Evolutionary conservation across 352 stramenopile species (phyloP).

Genomic region (Pythium rishiriense): DNA sequence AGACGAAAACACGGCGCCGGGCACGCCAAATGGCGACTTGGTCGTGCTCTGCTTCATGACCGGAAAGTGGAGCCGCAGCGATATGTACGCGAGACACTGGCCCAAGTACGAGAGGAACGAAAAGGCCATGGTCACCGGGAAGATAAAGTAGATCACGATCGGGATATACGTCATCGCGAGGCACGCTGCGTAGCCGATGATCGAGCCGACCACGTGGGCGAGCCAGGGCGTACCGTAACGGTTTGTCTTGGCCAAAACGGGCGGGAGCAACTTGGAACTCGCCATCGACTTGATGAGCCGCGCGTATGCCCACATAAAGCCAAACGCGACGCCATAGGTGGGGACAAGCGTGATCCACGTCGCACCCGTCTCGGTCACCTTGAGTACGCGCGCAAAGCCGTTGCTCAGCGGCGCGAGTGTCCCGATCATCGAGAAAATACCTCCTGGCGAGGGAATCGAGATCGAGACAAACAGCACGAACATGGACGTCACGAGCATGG

Average conservation of each 20-base stretch:
- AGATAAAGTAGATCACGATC: slow-evolving; percentile 8
- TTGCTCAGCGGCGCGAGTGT: slow-evolving; percentile 17
- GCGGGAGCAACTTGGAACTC: slow-evolving; percentile 18
- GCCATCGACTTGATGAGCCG: slow-evolving; percentile 27
- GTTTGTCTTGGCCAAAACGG: slow-evolving; percentile 2
- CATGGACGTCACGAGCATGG: slow-evolving; percentile 14
- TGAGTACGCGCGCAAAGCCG: slow-evolving; percentile 14
- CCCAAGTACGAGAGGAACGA: slow-evolving; percentile 26
- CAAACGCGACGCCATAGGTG: slow-evolving; percentile 29
- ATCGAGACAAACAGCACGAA: slow-evolving; percentile 6
- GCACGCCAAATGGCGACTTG: slow-evolving; percentile 23
- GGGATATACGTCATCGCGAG: slow-evolving; percentile 3
- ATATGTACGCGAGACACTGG: slow-evolving; percentile 27
- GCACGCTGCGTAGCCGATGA: slow-evolving; percentile 13
- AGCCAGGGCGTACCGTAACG: slow-evolving; percentile 12
- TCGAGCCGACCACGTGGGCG: slow-evolving; percentile 5
- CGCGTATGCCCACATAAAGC: slow-evolving; percentile 29
- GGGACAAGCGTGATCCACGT: slow-evolving; percentile 27
- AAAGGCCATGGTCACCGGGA: slow-evolving; percentile 15
- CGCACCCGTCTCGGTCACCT: slow-evolving; percentile 1
- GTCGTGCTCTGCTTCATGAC: slow-evolving; percentile 17
- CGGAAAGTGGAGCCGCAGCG: slow-evolving; percentile 10
- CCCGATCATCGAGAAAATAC: background rate
- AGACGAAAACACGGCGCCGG: slow-evolving; percentile 17
- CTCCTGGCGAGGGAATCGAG: slow-evolving; percentile 10